Conservation (phyloP, 108 stramenopile species). For the Skeletonema menzelii region DNA sequence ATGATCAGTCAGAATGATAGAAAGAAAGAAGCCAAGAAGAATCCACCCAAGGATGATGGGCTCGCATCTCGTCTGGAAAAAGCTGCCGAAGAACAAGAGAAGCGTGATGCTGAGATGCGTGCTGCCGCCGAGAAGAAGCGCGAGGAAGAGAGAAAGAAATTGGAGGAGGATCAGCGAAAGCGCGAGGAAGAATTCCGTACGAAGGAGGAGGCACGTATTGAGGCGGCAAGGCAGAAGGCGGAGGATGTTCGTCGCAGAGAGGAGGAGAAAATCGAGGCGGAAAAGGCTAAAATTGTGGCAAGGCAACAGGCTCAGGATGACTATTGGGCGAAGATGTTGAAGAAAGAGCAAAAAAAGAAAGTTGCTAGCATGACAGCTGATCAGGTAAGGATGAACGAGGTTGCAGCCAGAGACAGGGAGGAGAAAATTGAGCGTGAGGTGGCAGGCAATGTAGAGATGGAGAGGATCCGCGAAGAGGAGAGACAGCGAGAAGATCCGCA, state of each 20-base stretch:
- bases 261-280: constrained; percentile 34
- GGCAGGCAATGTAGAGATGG: constrained; percentile 26
- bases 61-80: constrained; percentile 52
- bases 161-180: constrained; percentile 24
- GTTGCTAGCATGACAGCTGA: constrained; percentile 7
- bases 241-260: constrained; percentile 23
- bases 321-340: constrained; percentile 55
- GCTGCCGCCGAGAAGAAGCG: constrained; percentile 32
- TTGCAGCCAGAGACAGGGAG: constrained; percentile 17
- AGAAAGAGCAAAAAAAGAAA: constrained; percentile 37
- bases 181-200: constrained; percentile 39
- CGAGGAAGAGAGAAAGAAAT: constrained; percentile 17
- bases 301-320: constrained; percentile 54
- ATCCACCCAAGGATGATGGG: constrained; percentile 19
- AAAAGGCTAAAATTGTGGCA: constrained; percentile 35
- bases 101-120: constrained; percentile 36
- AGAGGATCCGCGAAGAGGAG: constrained; percentile 40
- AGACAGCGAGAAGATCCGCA: constrained; percentile 35
- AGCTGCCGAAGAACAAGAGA: constrained; percentile 52
- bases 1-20: constrained; percentile 22
- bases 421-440: constrained; percentile 37
- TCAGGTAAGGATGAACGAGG: constrained; percentile 30
- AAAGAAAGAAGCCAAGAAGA: constrained; percentile 13
- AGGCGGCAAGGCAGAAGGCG: constrained; percentile 31
- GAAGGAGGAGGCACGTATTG: constrained; percentile 35